These are phyloP conservation scores for Coniosporium tulheliwenetii DNA, from an alignment of 2,329 filamentous ascomycete genomes.

Conservation along the genomic window DNA sequence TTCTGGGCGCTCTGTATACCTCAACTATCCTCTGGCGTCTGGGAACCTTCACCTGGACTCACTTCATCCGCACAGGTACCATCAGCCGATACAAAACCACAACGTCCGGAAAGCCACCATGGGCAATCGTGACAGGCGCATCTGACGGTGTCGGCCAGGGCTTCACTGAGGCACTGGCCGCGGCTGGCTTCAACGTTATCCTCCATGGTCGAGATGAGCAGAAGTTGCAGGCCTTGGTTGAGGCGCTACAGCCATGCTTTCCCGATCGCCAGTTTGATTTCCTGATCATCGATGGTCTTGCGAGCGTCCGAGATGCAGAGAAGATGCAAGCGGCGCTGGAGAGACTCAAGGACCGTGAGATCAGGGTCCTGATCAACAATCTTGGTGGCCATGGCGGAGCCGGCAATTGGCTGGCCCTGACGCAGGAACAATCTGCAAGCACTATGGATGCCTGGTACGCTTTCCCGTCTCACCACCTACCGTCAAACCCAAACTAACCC, in stretches of 20 bases:
- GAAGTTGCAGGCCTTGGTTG: constrained; percentile 30
- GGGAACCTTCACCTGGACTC: no score
- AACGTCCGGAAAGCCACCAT: constrained; percentile 17
- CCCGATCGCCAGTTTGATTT: constrained; percentile 23
- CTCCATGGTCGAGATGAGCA: constrained; percentile 38
- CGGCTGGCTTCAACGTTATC: constrained; percentile 38
- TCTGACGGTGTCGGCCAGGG: constrained; percentile 39
- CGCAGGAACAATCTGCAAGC: no score
- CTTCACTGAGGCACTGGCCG: constrained; percentile 35
- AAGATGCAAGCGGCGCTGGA: constrained; percentile 19
- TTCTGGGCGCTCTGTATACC: no score
- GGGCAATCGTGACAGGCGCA: constrained; percentile 37
- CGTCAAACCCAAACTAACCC: no score
- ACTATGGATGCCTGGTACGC: no score
- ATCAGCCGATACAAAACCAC: no score
- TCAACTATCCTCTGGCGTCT: no score
- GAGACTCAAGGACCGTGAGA: constrained; percentile 15
- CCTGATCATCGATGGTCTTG: constrained; percentile 32
- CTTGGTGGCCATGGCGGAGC: constrained; percentile 26
- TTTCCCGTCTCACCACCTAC: no score
- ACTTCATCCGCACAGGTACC: no score
- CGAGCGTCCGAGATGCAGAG: no score
- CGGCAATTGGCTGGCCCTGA: no score
- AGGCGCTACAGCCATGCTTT: constrained; percentile 22
- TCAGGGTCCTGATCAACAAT: constrained; percentile 43